phyloP scores from a whole-genome alignment of 2,329 filamentous ascomycete species.

The Thelonectria discophora region DNA sequence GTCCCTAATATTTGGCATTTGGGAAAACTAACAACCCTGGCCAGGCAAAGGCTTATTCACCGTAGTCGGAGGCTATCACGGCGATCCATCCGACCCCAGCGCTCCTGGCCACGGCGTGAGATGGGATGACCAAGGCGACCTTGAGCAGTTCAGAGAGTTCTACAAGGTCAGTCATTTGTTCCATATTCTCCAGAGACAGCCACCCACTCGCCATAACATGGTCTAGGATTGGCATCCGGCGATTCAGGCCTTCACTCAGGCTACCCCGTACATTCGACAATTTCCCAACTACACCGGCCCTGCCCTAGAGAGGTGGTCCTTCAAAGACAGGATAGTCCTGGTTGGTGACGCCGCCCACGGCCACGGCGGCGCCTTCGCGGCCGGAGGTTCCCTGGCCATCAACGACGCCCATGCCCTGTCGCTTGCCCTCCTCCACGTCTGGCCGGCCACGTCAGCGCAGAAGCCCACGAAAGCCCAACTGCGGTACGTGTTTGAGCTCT shows the following conservation, averaged over 20 bases:
- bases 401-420: constrained; percentile 55
- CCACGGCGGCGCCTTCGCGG: constrained; percentile 53
- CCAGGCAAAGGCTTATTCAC: constrained; percentile 49
- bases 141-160: constrained; percentile 48
- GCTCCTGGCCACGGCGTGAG: constrained; percentile 41
- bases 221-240: constrained; percentile 52
- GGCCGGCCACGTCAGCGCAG: constrained; percentile 31
- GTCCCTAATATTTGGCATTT: too few species aligned
- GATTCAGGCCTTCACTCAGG: constrained; percentile 51
- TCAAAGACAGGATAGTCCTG: constrained; percentile 48
- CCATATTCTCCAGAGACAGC: too few species aligned
- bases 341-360: constrained; percentile 53
- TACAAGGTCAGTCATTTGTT: constrained; percentile 40
- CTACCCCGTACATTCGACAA: constrained; percentile 50
- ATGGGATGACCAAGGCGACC: constrained; percentile 52
- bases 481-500: constrained; percentile 48
- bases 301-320: constrained; percentile 52
- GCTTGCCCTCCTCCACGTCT: constrained; percentile 49
- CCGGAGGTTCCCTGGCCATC: constrained; percentile 51
- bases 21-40: constrained; percentile 33
- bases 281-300: constrained; percentile 55
- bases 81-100: constrained; percentile 46
- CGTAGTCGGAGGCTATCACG: constrained; percentile 53
- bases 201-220: not conserved
- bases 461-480: constrained; percentile 36